Evolutionary conservation across 768 basidiomycete genomes (phyloP).

Genomic region (Melanogaster broomeanus): DNA sequence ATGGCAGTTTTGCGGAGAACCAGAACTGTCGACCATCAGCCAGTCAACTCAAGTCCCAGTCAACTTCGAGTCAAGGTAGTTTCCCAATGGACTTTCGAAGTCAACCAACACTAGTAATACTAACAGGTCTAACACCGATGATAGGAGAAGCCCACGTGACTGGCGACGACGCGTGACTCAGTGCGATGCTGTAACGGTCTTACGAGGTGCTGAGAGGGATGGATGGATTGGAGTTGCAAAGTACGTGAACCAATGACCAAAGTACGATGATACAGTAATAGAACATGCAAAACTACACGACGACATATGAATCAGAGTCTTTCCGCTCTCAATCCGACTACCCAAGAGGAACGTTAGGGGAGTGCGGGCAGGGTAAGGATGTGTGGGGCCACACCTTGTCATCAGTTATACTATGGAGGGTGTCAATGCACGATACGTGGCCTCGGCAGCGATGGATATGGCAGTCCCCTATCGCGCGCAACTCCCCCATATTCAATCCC

Average conservation of each 20-base stretch:
- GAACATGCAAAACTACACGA: background rate
- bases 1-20: slow-evolving; percentile 16
- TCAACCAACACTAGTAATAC: no score
- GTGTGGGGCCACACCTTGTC: slow-evolving; percentile 3
- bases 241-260: background rate
- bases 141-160: no score
- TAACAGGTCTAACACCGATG: no score
- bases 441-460: slow-evolving; percentile 32
- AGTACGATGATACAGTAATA: background rate
- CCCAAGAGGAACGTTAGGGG: background rate
- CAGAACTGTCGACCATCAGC: slow-evolving; percentile 11
- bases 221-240: background rate
- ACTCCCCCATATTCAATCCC: slow-evolving; percentile 26
- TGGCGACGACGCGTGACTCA: background rate
- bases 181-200: no score
- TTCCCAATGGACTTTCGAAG: no score
- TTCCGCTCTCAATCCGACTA: background rate
- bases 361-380: background rate
- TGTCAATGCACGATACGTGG: slow-evolving; percentile 23
- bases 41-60: no score
- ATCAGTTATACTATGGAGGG: slow-evolving; percentile 18
- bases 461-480: slow-evolving; percentile 29
- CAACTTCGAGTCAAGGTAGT: no score
- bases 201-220: background rate
- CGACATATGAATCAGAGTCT: background rate